Percentiles rank a stretch among this genome's conserved stretches.
phyloP scores from a whole-genome alignment of 345 rosid species.

The Boechera stricta region DNA sequence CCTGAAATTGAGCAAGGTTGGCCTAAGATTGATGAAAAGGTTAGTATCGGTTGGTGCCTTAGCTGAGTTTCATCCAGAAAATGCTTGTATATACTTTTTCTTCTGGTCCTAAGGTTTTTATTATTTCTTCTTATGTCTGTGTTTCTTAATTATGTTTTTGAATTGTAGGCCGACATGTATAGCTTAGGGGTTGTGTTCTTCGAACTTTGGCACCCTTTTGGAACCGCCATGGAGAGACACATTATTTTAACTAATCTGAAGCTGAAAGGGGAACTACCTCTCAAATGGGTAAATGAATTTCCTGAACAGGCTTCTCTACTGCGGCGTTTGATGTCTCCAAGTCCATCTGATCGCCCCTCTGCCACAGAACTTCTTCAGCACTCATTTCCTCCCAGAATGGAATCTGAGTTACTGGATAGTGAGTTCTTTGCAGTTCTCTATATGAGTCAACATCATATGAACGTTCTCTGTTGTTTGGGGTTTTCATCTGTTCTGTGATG shows the following conservation, averaged over 20 bases:
- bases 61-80: conserved; percentile 31
- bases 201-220: conserved; percentile 95
- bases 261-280: conserved; percentile 84
- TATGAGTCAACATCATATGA: conserved; percentile 14
- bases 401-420: conserved; percentile 86
- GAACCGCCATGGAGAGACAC: conserved; percentile 93
- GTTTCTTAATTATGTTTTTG: conserved; percentile 30
- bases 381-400: conserved; percentile 93
- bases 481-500: conserved; percentile 25
- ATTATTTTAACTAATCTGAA: conserved; percentile 77
- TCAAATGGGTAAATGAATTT: conserved; percentile 77
- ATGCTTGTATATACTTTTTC: conserved; percentile 17
- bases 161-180: conserved; percentile 92
- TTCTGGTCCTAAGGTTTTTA: conserved; percentile 14
- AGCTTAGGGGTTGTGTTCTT: conserved; percentile 94
- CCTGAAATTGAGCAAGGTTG: conserved; percentile 99
- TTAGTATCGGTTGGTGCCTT: conserved; percentile 39
- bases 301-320: conserved; percentile 89
- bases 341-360: conserved; percentile 98
- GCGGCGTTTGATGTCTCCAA: conserved; percentile 77
- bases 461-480: neutral
- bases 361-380: conserved; percentile 83
- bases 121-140: conserved; percentile 17
- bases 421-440: conserved; percentile 45
- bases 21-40: conserved; percentile 99